Percentiles rank a stretch among this genome's conserved stretches.
These are phyloP conservation scores for Suillus discolor DNA, from an alignment of 768 basidiomycete species.

Conservation along the genomic window DNA sequence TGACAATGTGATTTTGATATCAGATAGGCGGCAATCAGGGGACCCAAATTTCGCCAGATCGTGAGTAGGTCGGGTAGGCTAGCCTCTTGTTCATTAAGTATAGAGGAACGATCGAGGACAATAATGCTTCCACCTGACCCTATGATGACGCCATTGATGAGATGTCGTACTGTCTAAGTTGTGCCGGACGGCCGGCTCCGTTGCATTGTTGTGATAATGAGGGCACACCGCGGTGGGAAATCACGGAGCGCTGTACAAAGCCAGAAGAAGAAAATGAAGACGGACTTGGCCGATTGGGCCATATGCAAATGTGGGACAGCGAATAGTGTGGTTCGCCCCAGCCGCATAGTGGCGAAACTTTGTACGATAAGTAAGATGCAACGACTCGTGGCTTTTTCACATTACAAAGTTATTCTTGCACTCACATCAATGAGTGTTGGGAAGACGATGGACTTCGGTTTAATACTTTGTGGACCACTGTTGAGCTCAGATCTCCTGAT, in stretches of 20 bases:
- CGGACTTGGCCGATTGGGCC: constrained; percentile 5
- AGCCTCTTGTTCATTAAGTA: not conserved
- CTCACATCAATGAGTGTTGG: not conserved
- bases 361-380: not conserved
- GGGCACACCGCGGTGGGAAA: not conserved
- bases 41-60: not conserved
- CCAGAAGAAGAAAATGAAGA: not conserved
- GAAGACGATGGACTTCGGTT: not conserved
- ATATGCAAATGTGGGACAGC: not conserved
- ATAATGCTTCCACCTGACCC: not conserved
- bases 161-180: not conserved
- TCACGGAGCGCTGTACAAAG: not conserved
- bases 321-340: not conserved
- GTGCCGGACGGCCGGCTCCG: not conserved
- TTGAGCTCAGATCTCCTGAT: not conserved
- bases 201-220: not conserved
- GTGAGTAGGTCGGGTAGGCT: not conserved
- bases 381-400: not conserved
- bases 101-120: not conserved
- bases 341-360: constrained; percentile 1
- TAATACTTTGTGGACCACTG: not conserved
- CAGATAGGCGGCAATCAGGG: not conserved
- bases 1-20: not conserved
- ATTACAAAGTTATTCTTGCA: not conserved
- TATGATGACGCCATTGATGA: not conserved